Conservation (phyloP, 2,329 filamentous ascomycete species). For the Xylaria sp. region DNA sequence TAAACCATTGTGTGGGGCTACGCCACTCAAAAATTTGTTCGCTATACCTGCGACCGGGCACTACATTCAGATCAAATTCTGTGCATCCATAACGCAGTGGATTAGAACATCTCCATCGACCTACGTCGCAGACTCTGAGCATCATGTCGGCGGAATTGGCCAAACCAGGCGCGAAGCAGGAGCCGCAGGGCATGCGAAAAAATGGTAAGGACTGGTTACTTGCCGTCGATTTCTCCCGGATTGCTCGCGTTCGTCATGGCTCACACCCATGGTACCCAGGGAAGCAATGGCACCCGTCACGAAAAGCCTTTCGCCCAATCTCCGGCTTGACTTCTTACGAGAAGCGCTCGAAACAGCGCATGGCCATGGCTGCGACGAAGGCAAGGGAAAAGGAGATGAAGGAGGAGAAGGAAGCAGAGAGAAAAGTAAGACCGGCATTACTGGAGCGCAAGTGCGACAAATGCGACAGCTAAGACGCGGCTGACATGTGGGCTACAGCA, state of each 20-base stretch:
- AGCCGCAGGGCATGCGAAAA: slow-evolving; percentile 70
- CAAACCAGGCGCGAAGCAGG: slow-evolving; percentile 40
- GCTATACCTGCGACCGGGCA: no score
- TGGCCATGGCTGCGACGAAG: slow-evolving; percentile 75
- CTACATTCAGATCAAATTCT: no score
- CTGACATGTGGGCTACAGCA: slow-evolving; percentile 52
- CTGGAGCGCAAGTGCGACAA: background rate
- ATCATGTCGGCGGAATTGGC: slow-evolving; percentile 50
- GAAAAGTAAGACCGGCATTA: slow-evolving; percentile 60
- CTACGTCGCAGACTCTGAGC: background rate
- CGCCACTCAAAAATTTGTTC: background rate
- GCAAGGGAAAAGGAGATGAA: slow-evolving; percentile 95
- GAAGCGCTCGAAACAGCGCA: slow-evolving; percentile 72
- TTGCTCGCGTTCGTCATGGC: slow-evolving; percentile 3
- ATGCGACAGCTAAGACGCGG: background rate
- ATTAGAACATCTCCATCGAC: background rate
- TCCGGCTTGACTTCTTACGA: slow-evolving; percentile 78
- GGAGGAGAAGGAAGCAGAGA: slow-evolving; percentile 89
- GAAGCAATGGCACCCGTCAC: slow-evolving; percentile 89
- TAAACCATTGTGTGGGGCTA: no score
- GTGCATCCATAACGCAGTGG: no score
- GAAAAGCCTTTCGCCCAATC: slow-evolving; percentile 82
- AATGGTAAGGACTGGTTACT: slow-evolving; percentile 68
- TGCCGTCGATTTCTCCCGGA: background rate
- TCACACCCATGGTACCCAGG: slow-evolving; percentile 53